Conservation (phyloP, 225 moss, liverwort and hornwort species). For the Bryum argenteum region DNA sequence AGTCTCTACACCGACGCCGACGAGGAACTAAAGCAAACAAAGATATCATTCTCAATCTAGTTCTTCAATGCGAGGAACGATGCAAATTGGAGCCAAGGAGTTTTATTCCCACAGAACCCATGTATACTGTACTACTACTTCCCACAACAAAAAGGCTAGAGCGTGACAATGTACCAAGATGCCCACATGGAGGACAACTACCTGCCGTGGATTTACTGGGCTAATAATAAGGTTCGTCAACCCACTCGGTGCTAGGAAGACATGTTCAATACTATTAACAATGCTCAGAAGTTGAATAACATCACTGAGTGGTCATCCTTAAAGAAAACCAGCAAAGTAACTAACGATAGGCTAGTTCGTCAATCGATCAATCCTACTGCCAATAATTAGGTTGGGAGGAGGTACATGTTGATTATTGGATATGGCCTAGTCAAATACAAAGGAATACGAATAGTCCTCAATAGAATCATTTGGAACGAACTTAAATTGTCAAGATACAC, state of each 20-base stretch:
- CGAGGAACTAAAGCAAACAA: conserved; percentile 25
- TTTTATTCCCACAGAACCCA: conserved; percentile 43
- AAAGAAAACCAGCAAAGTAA: too few species aligned
- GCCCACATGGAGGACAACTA: conserved; percentile 84
- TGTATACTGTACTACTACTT: conserved; percentile 82
- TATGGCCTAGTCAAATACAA: too few species aligned
- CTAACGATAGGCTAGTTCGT: too few species aligned
- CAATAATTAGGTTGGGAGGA: too few species aligned
- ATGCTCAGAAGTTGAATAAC: conserved; percentile 73
- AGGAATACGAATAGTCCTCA: too few species aligned
- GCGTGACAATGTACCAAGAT: conserved; percentile 83
- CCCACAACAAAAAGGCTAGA: conserved; percentile 72
- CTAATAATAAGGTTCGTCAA: conserved; percentile 44
- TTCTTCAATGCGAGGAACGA: conserved; percentile 54
- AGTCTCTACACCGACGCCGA: conserved; percentile 36
- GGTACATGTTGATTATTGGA: too few species aligned
- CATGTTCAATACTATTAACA: conserved; percentile 61
- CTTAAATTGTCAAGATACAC: too few species aligned
- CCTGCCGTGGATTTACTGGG: conserved; percentile 74
- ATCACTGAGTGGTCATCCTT: conserved; percentile 99
- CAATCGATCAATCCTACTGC: too few species aligned
- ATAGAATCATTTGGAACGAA: too few species aligned
- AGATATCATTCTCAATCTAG: conserved; percentile 51
- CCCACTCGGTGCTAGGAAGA: conserved; percentile 89
- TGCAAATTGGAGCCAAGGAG: conserved; percentile 48